Base-by-base conservation (phyloP, 2,329 filamentous ascomycete species). In the Thelonectria discophora region DNA sequence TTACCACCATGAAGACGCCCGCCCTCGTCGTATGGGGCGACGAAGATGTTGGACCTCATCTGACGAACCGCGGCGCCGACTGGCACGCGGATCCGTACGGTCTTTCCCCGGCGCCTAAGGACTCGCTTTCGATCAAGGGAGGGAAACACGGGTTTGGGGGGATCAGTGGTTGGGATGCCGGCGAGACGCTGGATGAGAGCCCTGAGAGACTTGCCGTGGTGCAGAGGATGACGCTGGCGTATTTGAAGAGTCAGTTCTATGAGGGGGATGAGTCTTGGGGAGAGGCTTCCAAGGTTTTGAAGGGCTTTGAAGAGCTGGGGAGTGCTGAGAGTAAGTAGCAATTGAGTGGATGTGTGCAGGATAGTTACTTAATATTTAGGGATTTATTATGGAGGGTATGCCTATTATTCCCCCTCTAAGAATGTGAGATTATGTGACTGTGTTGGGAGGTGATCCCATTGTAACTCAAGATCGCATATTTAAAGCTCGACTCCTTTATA, bases 91-190 rank as follows among this genome's bases (percentile, higher is more conserved):
- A 73, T 3, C 60, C 71, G 0, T 73, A 72, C 53, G 62, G 20
- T 1, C 49, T 62, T 2, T 46, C 69, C 0, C 68, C 70, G 0
- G 62, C 59, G 0, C 64, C 69, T 1, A 73, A 73, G n/a, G 57
- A 64, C 2, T 64, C 69, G 0, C 67, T 69, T 2, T 37, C 47
- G 5, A 51, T 73, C 0, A 67, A 64, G 20, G 68, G 64, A 1
- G 71, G 72, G 10, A 60, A 65, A 8, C 72, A 73, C 24, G 68
- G 68, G 0, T 72, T 73, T 24, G 72, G 72, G 2, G 72, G 72
- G 1, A 64, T 73, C 0, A 67, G 66, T 12, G 67, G 68, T 2
- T 73, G 71, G 71, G 67, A 73, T 18, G 70, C 71, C 0, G 46
- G 60, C 5, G 71, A 73, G 45, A 68, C 64, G 5, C 57, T 64